These are phyloP conservation scores for Eremothecium sinecaudum DNA, from an alignment of 1,139 yeast genomes.

Conservation along the genomic window DNA sequence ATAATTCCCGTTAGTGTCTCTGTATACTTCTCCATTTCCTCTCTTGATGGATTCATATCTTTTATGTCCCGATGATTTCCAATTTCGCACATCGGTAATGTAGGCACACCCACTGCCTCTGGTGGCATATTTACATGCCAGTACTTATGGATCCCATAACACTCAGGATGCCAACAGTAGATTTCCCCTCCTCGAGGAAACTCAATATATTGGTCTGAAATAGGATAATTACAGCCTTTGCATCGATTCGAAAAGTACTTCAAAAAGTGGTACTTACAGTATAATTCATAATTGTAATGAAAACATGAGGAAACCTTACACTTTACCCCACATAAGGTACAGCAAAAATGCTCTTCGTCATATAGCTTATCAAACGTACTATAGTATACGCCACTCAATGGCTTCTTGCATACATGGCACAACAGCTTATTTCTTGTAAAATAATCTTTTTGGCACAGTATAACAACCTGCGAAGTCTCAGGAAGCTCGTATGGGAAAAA, in stretches of 20 bases:
- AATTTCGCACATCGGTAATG: slow-evolving; percentile 29
- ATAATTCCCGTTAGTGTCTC: slow-evolving; percentile 57
- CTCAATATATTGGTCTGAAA: slow-evolving; percentile 89
- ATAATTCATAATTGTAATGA: slow-evolving; percentile 74
- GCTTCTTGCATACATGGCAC: slow-evolving; percentile 76
- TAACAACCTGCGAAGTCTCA: slow-evolving; percentile 42
- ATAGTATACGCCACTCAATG: slow-evolving; percentile 85
- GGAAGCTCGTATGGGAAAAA: slow-evolving; percentile 39
- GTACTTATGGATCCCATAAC: slow-evolving; percentile 93
- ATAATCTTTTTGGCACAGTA: slow-evolving; percentile 89
- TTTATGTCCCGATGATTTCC: slow-evolving; percentile 17
- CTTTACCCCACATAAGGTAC: slow-evolving; percentile 77
- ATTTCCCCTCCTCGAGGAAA: slow-evolving; percentile 85
- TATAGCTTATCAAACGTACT: slow-evolving; percentile 89
- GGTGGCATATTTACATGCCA: slow-evolving; percentile 86
- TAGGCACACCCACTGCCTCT: slow-evolving; percentile 49
- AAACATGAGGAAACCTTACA: slow-evolving; percentile 92
- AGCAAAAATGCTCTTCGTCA: slow-evolving; percentile 91
- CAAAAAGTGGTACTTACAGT: slow-evolving; percentile 88
- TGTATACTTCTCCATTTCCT: slow-evolving; percentile 45
- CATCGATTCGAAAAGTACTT: slow-evolving; percentile 78
- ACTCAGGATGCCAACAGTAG: slow-evolving; percentile 99
- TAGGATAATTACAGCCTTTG: slow-evolving; percentile 88
- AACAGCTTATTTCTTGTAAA: slow-evolving; percentile 74
- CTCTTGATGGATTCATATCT: slow-evolving; percentile 37